phyloP scores from a whole-genome alignment of 441 rosid species.

The Syzygium syzygioides region DNA sequence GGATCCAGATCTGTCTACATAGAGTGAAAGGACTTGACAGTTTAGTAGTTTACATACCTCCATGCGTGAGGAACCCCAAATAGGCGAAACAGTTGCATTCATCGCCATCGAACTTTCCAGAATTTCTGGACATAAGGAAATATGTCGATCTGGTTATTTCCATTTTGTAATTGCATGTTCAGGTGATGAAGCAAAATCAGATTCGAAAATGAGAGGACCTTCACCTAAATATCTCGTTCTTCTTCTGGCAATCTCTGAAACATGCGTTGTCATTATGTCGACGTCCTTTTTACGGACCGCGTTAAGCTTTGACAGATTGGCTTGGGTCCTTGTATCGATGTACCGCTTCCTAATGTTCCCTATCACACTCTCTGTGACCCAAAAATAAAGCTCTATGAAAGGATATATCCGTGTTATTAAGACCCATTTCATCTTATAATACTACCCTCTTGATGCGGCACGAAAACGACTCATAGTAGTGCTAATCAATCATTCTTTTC shows the following conservation, averaged over 20 bases:
- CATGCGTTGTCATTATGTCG: constrained; percentile 24
- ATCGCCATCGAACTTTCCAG: constrained; percentile 9
- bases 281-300: constrained; percentile 29
- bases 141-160: background rate
- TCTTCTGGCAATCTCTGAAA: constrained; percentile 33
- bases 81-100: constrained; percentile 14
- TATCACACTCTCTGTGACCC: constrained; percentile 27
- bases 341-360: constrained; percentile 39
- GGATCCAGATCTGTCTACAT: background rate
- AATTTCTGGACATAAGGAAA: constrained; percentile 14
- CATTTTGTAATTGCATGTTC: background rate
- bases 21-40: background rate
- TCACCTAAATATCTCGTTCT: constrained; percentile 25
- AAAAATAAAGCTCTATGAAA: background rate
- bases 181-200: background rate
- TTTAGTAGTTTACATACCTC: constrained; percentile 20
- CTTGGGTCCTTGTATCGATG: constrained; percentile 47
- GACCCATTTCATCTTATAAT: background rate
- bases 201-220: background rate
- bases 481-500: background rate
- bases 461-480: background rate
- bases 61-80: constrained; percentile 37
- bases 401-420: background rate
- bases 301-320: constrained; percentile 43
- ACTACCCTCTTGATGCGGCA: background rate